Base-by-base conservation (phyloP, 441 rosid species). In the Adansonia gregorii region DNA sequence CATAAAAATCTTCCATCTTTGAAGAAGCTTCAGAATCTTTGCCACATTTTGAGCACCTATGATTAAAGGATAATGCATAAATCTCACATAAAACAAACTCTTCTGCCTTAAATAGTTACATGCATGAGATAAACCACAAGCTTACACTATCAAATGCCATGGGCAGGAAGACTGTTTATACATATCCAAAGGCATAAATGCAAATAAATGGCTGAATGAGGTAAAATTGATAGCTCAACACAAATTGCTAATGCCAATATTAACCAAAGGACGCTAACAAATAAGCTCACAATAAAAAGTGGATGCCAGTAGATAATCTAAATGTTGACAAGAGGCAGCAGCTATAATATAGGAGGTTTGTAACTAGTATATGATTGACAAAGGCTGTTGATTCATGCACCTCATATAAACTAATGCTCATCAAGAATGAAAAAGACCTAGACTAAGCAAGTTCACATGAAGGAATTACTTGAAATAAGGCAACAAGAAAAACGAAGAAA, bases 1-100 rank as follows among this genome's bases (percentile, higher is more conserved):
- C 98, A 78, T 93, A 96, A 76, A 96, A 93, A 85, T 92, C 98
- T 70, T 96, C 98, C 85, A 93, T 89, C 85, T 96, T 93, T 56
- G 91, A 90, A 80, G 99, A 96, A 68, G 97, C 97, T 73, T 91
- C 97, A n/a, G 99, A 95, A 76, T 92, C 92, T 75, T 80, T 90
- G 77, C 94, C 93, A 78, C 99, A 96, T 82, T 85, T 91, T 55
- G 97, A 96, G 87, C 99, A 96, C 79, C 99, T 96, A 81, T 73
- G 6, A 73, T 64, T 72, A 54, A 75, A 68, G 43, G 56, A 52
- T 14, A 54, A 76, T 19, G 46, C 15, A 27, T 67, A 46, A 73
- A 31, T 8, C 66, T 17, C 35, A 11, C n/a, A 41, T 41, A 11
- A 24, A 43, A 61, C 2, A 46, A 59, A 61, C 31, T 15, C 24